Base-by-base conservation (phyloP, 164 flowering plant species). In the Berberis vulgaris region DNA sequence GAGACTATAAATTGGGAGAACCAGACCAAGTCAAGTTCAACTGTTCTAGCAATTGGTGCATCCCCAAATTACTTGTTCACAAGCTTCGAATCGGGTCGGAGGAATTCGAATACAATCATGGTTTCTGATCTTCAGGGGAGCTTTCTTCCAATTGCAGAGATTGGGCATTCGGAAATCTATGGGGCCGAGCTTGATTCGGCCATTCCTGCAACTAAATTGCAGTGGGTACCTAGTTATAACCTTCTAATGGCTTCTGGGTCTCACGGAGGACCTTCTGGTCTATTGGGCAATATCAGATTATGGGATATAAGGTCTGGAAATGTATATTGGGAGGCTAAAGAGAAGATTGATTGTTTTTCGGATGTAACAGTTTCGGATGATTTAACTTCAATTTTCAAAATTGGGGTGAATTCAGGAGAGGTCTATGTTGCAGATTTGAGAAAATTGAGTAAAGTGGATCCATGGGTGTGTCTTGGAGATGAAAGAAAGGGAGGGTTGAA, bases 191-290 rank as follows among this genome's bases (percentile, higher is more conserved):
- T 89, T 3, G 82, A 82, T 66, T 80, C 92, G 0, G 91, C 82
- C 1, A 80, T 94, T 26, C 99, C 97, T 0, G 84, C 96, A 0
- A 87, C 93, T 2, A 95, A 91, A 67, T 55, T 95, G 76, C 74
- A 71, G 7, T 95, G 99, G 97, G 62, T 85, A n/a, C 60, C 84
- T 0, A 69, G 82, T 53, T 68, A 65, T 58, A 78, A 77, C 42
- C 63, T 91, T 72, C 64, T 94, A 45, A 82, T 93, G 91, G 90
- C 96, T 6, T 73, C 96, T 39, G 98, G 97, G 54, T 86, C 92
- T 10, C 96, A 91, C 60, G 77, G 87, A 13, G 95, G 96, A 39
- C 89, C 92, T n/a, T 84, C 83, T 9, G 96, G 96, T n/a, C 82
- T 88, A 5, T 1, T 63, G 47, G 96, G 98, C 1, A 82, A 73